Percentiles rank a stretch among this genome's conserved stretches.
phyloP scores from a whole-genome alignment of 768 basidiomycete species.

The Stropharia rugosoannulata region DNA sequence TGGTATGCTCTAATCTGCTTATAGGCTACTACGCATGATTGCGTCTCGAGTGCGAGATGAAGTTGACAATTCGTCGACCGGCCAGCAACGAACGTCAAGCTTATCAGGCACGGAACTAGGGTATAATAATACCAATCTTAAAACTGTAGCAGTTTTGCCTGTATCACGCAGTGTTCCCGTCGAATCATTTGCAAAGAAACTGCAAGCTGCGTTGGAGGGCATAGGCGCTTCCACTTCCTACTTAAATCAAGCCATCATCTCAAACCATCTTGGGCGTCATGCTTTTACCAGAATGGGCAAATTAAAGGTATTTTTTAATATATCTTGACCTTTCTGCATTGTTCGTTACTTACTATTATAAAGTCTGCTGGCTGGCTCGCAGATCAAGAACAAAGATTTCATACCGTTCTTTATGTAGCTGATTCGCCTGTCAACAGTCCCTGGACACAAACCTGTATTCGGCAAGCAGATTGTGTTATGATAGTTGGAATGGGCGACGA shows the following conservation, averaged over 20 bases:
- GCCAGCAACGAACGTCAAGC: slow-evolving; percentile 40
- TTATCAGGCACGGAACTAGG: slow-evolving; percentile 59
- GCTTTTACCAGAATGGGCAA: slow-evolving; percentile 97
- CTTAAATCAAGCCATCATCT: slow-evolving; percentile 92
- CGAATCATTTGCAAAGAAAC: slow-evolving; percentile 84
- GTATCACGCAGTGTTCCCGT: slow-evolving; percentile 86
- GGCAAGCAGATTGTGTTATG: slow-evolving; percentile 95
- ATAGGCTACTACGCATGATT: slow-evolving; percentile 80
- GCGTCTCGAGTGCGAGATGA: slow-evolving; percentile 89
- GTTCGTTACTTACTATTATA: neutral
- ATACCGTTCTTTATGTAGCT: slow-evolving; percentile 93
- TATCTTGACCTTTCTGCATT: neutral
- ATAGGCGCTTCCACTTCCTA: slow-evolving; percentile 93
- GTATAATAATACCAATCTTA: slow-evolving; percentile 81
- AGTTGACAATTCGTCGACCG: slow-evolving; percentile 59
- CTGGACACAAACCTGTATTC: slow-evolving; percentile 98
- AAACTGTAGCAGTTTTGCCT: slow-evolving; percentile 93
- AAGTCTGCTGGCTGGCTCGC: slow-evolving; percentile 80
- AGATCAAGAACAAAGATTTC: slow-evolving; percentile 91
- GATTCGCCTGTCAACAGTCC: slow-evolving; percentile 93
- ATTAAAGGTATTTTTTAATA: slow-evolving; percentile 76
- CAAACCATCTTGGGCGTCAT: slow-evolving; percentile 88
- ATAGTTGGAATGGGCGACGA: slow-evolving; percentile 94
- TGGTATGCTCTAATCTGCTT: neutral
- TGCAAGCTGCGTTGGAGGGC: slow-evolving; percentile 84